Percentiles rank a stretch among this genome's conserved stretches.
Conservation (phyloP, 2,329 filamentous ascomycete species). For the Stromatinia cepivora region DNA sequence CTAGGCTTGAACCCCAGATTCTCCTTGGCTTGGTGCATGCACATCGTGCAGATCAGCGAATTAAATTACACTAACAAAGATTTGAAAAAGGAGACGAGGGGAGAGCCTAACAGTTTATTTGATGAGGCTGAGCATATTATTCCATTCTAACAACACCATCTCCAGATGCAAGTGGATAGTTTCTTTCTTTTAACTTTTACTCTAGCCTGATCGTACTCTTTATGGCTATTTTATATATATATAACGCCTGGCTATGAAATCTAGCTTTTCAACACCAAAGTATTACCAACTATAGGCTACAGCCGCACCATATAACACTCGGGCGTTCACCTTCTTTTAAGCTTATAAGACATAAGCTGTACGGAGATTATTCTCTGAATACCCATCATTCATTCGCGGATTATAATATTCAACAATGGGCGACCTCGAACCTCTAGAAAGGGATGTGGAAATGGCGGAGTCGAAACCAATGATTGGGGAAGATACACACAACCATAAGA, state of each 20-base stretch:
- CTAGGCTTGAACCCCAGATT: conserved; percentile 7
- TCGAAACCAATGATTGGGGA: conserved; percentile 28
- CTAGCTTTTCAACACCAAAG: not conserved
- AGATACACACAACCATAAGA: conserved; percentile 8
- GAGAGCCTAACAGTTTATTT: not conserved
- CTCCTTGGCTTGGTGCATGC: not conserved
- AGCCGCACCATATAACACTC: not conserved
- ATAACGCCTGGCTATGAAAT: not conserved
- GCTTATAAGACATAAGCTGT: not conserved
- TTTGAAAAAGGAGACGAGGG: not conserved
- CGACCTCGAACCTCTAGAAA: conserved; percentile 22
- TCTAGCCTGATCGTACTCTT: too few species aligned
- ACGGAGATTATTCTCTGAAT: not conserved
- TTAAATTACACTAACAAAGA: not conserved
- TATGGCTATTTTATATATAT: not conserved
- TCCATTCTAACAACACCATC: not conserved
- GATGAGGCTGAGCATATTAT: conserved; percentile 8
- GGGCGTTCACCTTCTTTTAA: not conserved
- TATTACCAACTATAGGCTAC: not conserved
- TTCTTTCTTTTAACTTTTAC: not conserved
- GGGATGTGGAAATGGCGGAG: conserved; percentile 37
- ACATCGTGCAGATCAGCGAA: conserved; percentile 5
- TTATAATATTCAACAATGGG: conserved; percentile 1
- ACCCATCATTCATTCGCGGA: too few species aligned
- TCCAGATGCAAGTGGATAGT: not conserved